phyloP scores from a whole-genome alignment of 2,329 filamentous ascomycete species.

The Phyllosticta citribraziliensis region DNA sequence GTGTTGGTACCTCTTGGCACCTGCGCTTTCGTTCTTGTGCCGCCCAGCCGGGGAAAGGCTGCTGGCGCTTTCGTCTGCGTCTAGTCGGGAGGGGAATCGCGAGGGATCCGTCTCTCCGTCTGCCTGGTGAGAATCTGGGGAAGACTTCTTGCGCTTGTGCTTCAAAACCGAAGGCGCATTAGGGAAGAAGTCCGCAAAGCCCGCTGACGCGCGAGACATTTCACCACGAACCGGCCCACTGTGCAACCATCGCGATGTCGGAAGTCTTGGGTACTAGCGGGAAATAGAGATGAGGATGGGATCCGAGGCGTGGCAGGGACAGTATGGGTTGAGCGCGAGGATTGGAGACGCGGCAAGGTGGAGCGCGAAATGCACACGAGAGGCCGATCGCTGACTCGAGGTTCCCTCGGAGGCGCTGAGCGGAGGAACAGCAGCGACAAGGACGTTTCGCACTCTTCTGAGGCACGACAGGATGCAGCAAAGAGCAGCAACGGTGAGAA shows the following conservation, averaged over 20 bases:
- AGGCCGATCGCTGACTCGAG: slow-evolving; percentile 3
- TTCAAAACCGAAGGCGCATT: slow-evolving; percentile 58
- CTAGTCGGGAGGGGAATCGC: not conserved
- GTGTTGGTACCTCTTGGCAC: slow-evolving; percentile 13
- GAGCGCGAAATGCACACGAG: slow-evolving; percentile 16
- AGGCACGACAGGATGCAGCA: not conserved
- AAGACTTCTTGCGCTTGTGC: slow-evolving; percentile 30
- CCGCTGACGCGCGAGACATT: slow-evolving; percentile 71
- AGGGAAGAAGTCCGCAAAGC: slow-evolving; percentile 81
- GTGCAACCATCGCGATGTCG: slow-evolving; percentile 19
- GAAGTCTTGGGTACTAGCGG: not conserved
- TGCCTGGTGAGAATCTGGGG: slow-evolving; percentile 13
- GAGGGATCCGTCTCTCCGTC: slow-evolving; percentile 10
- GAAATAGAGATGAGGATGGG: not conserved
- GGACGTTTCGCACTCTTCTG: not conserved
- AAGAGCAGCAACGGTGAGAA: not conserved
- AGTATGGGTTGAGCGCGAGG: slow-evolving; percentile 7
- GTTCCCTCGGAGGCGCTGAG: slow-evolving; percentile 2
- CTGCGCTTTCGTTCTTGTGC: slow-evolving; percentile 10
- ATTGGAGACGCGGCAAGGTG: slow-evolving; percentile 13
- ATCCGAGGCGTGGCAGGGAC: slow-evolving; percentile 4
- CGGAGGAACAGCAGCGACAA: not conserved
- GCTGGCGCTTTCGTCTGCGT: not conserved
- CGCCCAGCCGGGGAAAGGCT: slow-evolving; percentile 10
- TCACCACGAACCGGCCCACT: slow-evolving; percentile 15